Evolutionary conservation across 2,329 filamentous ascomycete genomes (phyloP).

Genomic region (Dothideomycetes sp.): DNA sequence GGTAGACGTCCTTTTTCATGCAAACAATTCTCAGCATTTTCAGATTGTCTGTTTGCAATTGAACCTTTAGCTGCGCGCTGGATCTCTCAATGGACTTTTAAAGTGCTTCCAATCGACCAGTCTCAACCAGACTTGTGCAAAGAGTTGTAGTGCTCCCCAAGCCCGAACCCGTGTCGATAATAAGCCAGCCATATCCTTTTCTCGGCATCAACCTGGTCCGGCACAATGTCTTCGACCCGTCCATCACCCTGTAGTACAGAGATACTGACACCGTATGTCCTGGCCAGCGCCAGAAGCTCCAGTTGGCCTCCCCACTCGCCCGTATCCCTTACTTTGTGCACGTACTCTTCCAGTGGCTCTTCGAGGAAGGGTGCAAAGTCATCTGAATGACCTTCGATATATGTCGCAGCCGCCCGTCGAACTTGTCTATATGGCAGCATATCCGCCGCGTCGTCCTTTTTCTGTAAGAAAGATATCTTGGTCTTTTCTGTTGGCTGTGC

Average conservation of each 20-base stretch:
- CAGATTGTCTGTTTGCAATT: too few species aligned
- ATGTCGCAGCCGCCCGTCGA: conserved; percentile 61
- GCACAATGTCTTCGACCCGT: conserved; percentile 62
- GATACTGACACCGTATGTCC: conserved; percentile 68
- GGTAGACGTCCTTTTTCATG: too few species aligned
- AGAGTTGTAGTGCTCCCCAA: conserved; percentile 97
- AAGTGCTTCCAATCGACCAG: too few species aligned
- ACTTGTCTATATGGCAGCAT: conserved; percentile 50
- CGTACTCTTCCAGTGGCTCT: conserved; percentile 63
- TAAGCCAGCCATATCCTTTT: conserved; percentile 83
- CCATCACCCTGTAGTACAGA: conserved; percentile 76
- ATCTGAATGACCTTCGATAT: conserved; percentile 61
- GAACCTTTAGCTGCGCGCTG: too few species aligned
- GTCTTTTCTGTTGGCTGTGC: conserved; percentile 8
- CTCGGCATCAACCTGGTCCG: conserved; percentile 33
- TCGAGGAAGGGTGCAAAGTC: conserved; percentile 84
- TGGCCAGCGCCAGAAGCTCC: conserved; percentile 76
- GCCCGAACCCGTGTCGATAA: conserved; percentile 83
- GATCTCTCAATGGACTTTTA: too few species aligned
- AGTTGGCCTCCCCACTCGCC: conserved; percentile 95
- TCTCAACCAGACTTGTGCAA: conserved; percentile 34
- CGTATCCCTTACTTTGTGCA: conserved; percentile 68
- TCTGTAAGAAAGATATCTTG: neutral
- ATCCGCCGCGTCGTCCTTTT: conserved; percentile 8
- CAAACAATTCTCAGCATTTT: too few species aligned